Evolutionary conservation across 148 eudicot species (phyloP).

Genomic region (Amaranthus hypochondriacus): DNA sequence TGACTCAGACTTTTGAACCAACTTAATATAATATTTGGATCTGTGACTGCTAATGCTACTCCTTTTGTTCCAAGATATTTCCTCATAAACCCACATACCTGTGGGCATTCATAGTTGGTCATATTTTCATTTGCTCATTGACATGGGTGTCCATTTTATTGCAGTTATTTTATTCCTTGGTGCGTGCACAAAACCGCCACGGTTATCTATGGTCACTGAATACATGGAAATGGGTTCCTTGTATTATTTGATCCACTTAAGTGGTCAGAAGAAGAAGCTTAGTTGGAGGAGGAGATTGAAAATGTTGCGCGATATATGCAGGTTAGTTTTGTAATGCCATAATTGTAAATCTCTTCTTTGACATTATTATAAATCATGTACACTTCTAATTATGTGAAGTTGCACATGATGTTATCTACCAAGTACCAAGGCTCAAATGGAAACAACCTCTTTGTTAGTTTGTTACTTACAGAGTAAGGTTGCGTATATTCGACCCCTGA

Average conservation of each 20-base stretch:
- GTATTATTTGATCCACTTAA: conserved; percentile 82
- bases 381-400: too few species aligned
- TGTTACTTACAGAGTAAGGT: too few species aligned
- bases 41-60: too few species aligned
- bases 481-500: too few species aligned
- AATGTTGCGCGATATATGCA: conserved; percentile 99
- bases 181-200: conserved; percentile 95
- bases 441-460: too few species aligned
- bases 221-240: conserved; percentile 99
- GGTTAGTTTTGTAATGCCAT: conserved; percentile 35
- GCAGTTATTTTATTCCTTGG: conserved; percentile 97
- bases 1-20: too few species aligned
- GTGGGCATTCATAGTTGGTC: conserved; percentile 1
- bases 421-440: too few species aligned
- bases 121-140: neutral
- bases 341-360: neutral
- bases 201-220: conserved; percentile 91
- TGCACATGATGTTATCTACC: too few species aligned
- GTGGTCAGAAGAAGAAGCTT: conserved; percentile 96
- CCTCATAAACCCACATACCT: neutral
- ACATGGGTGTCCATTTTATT: conserved; percentile 14
- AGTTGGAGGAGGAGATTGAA: conserved; percentile 90
- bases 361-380: too few species aligned
- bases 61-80: too few species aligned
- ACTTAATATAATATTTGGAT: too few species aligned